Evolutionary conservation across 208 protist species (phyloP).

Genomic region (Angomonas ambiguus): DNA sequence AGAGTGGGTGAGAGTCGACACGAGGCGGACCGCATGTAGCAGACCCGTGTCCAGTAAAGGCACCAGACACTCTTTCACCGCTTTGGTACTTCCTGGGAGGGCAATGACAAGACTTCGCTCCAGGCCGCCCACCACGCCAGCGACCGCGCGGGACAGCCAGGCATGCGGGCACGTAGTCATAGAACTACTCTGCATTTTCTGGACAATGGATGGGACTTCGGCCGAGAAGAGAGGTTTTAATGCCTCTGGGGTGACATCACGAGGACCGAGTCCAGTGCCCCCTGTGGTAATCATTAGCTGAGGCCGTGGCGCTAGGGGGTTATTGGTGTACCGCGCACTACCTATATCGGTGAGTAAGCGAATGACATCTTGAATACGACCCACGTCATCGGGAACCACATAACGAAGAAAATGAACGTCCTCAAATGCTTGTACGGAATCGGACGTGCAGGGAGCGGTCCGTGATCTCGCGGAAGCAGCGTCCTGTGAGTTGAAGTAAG

Average conservation of each 20-base stretch:
- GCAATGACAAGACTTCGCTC: neutral
- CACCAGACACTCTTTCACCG: neutral
- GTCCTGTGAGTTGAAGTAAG: neutral
- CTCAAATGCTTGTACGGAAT: neutral
- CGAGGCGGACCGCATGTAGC: neutral
- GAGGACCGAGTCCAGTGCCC: neutral
- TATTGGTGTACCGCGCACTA: neutral
- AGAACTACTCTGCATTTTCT: neutral
- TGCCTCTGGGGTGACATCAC: conserved; percentile 3
- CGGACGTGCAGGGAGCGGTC: neutral
- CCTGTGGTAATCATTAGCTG: neutral
- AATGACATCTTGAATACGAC: neutral
- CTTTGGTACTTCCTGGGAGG: neutral
- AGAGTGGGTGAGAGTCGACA: neutral
- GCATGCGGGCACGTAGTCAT: neutral
- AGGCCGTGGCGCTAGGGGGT: neutral
- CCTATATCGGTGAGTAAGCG: neutral
- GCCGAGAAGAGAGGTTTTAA: neutral
- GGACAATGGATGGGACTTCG: neutral
- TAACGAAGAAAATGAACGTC: neutral
- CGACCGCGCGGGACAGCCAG: neutral
- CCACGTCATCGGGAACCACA: neutral
- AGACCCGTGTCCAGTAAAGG: conserved; percentile 1
- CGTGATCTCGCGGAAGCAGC: no score
- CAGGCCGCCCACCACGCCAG: neutral